Evolutionary conservation across 768 basidiomycete species (phyloP).

Genomic region (Termitomyces sp.): DNA sequence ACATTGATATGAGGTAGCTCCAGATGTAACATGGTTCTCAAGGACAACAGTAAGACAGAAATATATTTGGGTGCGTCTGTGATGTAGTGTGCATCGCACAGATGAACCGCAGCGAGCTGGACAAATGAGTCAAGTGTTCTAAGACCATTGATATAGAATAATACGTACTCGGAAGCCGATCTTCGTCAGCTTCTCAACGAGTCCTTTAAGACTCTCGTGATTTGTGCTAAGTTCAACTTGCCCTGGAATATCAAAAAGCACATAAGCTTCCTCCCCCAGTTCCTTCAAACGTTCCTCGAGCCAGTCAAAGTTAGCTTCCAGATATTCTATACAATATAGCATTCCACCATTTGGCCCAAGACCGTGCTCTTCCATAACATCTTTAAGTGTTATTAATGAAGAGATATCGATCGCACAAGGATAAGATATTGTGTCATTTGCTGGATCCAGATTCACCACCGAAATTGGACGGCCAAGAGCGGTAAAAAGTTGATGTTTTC

Average conservation of each 20-base stretch:
- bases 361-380: conserved; percentile 78
- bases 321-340: conserved; percentile 95
- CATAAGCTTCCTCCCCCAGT: conserved; percentile 70
- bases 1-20: conserved; percentile 99
- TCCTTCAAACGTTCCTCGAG: conserved; percentile 62
- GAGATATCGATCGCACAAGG: conserved; percentile 86
- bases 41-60: conserved; percentile 83
- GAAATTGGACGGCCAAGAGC: conserved; percentile 84
- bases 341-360: conserved; percentile 96
- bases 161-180: conserved; percentile 75
- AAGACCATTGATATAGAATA: not conserved
- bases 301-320: conserved; percentile 94
- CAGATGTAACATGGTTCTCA: conserved; percentile 96
- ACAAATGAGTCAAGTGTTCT: not conserved
- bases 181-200: conserved; percentile 69
- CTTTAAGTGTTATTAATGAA: conserved; percentile 78
- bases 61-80: conserved; percentile 95
- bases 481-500: conserved; percentile 83
- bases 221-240: conserved; percentile 98
- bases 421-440: conserved; percentile 85
- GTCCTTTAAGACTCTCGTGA: conserved; percentile 81
- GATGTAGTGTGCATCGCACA: conserved; percentile 96
- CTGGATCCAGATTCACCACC: conserved; percentile 94
- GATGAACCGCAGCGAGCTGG: conserved; percentile 88
- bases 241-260: conserved; percentile 93